These are phyloP conservation scores for Mycena capillaripes DNA, from an alignment of 768 basidiomycete species.

Conservation along the genomic window DNA sequence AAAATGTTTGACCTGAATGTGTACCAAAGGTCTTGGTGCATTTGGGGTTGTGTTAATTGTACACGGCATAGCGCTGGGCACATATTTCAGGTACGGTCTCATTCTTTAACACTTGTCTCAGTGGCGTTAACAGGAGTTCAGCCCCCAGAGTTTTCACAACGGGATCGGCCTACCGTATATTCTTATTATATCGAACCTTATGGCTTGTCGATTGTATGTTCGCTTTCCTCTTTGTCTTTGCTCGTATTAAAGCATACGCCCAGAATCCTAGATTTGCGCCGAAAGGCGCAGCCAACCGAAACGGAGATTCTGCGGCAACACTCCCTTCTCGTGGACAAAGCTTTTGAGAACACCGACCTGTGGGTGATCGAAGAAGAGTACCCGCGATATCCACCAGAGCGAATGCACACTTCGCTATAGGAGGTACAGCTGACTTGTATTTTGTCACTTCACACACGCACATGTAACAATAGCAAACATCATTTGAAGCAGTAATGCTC, in stretches of 20 bases:
- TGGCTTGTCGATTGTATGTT: conserved; percentile 54
- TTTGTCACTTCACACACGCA: background rate
- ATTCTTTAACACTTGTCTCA: background rate
- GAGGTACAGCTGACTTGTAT: background rate
- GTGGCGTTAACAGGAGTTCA: conserved; percentile 25
- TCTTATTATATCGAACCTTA: conserved; percentile 52
- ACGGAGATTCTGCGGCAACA: conserved; percentile 48
- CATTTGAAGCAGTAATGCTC: conserved; percentile 43
- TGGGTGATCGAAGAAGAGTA: conserved; percentile 22
- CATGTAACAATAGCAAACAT: background rate
- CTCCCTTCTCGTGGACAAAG: conserved; percentile 44
- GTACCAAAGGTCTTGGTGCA: conserved; percentile 47
- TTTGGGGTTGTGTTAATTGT: conserved; percentile 49
- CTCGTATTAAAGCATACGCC: conserved; percentile 2
- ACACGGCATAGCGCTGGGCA: conserved; percentile 45
- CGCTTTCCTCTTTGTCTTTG: background rate
- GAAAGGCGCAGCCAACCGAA: conserved; percentile 49
- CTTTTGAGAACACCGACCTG: conserved; percentile 13
- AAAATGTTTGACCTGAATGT: background rate
- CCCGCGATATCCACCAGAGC: background rate
- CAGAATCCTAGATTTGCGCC: conserved; percentile 59
- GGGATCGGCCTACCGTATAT: conserved; percentile 54
- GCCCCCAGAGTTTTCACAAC: conserved; percentile 47
- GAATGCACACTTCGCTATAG: background rate
- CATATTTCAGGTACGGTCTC: conserved; percentile 40